Base-by-base conservation (phyloP, 768 basidiomycete species). In the Suillus spraguei region DNA sequence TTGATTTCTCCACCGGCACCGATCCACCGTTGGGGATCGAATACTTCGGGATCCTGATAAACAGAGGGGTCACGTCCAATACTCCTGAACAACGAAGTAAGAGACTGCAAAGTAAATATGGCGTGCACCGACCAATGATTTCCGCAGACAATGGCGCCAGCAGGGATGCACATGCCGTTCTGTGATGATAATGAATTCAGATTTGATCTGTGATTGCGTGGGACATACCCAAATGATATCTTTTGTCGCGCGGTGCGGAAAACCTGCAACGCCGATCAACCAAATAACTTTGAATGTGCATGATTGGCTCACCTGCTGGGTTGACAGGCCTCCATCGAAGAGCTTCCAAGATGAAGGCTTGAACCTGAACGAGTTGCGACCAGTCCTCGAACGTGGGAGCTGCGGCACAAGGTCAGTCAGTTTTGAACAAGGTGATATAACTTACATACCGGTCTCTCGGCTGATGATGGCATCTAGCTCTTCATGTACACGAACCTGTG, bases 1-100 rank as follows among this genome's bases (percentile, higher is more conserved):
- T 75, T 74, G 4, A 85, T 55, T 47, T 73, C 77, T 3, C 81
- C 81, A 2, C 82, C 74, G 14, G 35, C 10, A 14, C 50, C 91
- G 16, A 85, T 59, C 84, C 85, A 87, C 33, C 85, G 74, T 65
- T 82, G 78, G 3, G 85, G 85, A 41, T 82, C 71, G 70, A 87
- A 86, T n/a, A 50, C 65, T 62, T 87, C 84, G 1, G 85, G 84
- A 52, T 87, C 78, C 0, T 81, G 80, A 71, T 83, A 86, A 28
- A 79, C 72, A 7, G 66, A 69, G 0, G 85, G 85, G 65, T 86
- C 85, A 28, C 83, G 79, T 3, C 79, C 80, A 16, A 86, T 78
- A 1, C 81, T 76, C 82, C 78, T 77, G 28, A 44, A 50, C 10
- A 22, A 17, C 36, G 16, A 58, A 32, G 24, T 58, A 39, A 58